Evolutionary conservation across 176 grass and related monocot species (phyloP).

Genomic region (Canna indica): DNA sequence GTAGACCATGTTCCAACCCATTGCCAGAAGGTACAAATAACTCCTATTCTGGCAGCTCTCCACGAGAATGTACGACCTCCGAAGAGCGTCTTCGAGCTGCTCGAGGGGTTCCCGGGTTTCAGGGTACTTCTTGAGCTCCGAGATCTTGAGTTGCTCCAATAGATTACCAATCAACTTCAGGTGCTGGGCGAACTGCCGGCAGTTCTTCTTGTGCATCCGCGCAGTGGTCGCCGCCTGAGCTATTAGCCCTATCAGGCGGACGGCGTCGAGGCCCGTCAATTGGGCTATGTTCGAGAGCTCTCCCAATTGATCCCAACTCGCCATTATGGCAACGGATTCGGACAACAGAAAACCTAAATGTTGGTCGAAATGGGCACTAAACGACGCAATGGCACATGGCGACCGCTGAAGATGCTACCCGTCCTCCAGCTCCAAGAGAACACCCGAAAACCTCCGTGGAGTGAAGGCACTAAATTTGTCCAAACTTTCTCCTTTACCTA

Average conservation of each 20-base stretch:
- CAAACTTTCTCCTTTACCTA: neutral
- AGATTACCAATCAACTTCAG: constrained; percentile 22
- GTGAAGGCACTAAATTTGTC: neutral
- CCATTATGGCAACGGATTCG: neutral
- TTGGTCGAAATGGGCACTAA: neutral
- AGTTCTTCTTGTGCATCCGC: constrained; percentile 25
- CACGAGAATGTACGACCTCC: constrained; percentile 15
- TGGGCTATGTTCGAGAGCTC: constrained; percentile 24
- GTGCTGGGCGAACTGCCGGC: constrained; percentile 22
- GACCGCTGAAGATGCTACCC: neutral
- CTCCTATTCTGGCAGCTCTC: constrained; percentile 17
- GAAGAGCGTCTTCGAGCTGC: constrained; percentile 22
- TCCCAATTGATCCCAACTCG: constrained; percentile 9
- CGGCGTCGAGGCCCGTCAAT: constrained; percentile 31
- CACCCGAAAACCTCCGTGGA: neutral
- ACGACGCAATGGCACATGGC: neutral
- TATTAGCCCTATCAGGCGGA: constrained; percentile 29
- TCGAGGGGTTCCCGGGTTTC: constrained; percentile 13
- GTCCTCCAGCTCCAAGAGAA: neutral
- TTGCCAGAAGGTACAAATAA: constrained; percentile 10
- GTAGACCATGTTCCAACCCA: constrained; percentile 19
- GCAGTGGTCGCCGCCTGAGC: constrained; percentile 19
- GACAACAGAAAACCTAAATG: neutral
- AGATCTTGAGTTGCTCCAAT: constrained; percentile 18
- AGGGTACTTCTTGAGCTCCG: constrained; percentile 16